Conservation (phyloP, 768 basidiomycete species). For the Fibroporia radiculosa region DNA sequence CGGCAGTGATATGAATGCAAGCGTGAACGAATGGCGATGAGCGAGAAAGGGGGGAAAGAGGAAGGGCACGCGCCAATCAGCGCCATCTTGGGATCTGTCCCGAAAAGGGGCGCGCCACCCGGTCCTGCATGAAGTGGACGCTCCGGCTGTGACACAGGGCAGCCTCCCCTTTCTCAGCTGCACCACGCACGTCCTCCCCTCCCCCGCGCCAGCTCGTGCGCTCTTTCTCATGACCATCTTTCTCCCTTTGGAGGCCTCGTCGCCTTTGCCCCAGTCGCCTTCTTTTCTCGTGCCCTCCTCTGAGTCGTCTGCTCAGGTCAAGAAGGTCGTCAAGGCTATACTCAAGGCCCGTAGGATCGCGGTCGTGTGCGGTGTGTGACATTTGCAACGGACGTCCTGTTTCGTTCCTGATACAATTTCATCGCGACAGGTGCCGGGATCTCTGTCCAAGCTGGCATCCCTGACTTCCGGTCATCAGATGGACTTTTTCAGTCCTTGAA, state of each 20-base stretch:
- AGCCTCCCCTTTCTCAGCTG: neutral
- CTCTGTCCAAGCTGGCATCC: conserved; percentile 81
- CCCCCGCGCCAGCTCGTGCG: neutral
- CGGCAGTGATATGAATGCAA: too few species aligned
- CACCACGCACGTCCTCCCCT: neutral
- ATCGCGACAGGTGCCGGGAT: conserved; percentile 68
- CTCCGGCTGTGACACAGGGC: neutral
- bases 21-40: too few species aligned
- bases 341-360: conserved; percentile 76
- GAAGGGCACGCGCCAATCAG: neutral
- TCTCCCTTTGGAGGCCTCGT: conserved; percentile 46
- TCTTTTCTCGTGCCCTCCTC: conserved; percentile 45
- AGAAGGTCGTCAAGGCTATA: conserved; percentile 55
- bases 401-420: neutral
- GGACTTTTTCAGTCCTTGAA: conserved; percentile 77
- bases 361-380: conserved; percentile 72
- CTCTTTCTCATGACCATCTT: conserved; percentile 48
- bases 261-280: conserved; percentile 42
- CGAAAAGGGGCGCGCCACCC: neutral
- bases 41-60: too few species aligned
- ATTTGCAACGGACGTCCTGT: neutral
- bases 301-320: conserved; percentile 39
- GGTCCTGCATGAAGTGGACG: neutral
- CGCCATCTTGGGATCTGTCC: neutral
- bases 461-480: conserved; percentile 79